Base-by-base conservation (phyloP, 768 basidiomycete species). In the Russula virescens region DNA sequence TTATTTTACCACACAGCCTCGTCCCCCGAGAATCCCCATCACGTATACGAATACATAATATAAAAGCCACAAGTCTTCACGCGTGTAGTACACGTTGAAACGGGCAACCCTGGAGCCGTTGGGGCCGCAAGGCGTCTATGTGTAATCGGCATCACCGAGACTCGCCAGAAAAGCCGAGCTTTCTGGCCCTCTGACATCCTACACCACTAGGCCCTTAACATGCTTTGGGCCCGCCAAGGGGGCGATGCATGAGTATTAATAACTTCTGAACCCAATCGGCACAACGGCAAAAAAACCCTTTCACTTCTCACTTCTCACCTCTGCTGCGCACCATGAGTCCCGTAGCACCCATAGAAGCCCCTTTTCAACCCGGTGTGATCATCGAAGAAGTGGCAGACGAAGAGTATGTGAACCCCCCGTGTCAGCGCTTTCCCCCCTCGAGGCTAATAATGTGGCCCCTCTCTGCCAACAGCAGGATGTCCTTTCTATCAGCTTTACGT, bases 31-130 rank as follows among this genome's bases (percentile, higher is more conserved):
- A 38, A 38, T 38, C 38, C 6, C 38, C 31, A 31, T 31, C 31
- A 31, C 31, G n/a, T n/a, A 38, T 43, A 43, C 14, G 42, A 43
- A 18, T 55, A 55, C 42, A 55, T 55, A 55, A 55, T 55, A 11
- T 10, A 9, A 43, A n/a, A 0, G 18, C 40, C 40, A 25, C 14
- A 21, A 23, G 40, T 0, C 18, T 14, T 25, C 21, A 45, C 58
- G 43, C 63, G 66, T 64, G 66, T 61, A 10, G 28, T 42, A 66
- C 66, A 66, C 66, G 63, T 61, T 66, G 63, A 38, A 49, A 49
- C n/a, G 43, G 58, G 51, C 43, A 45, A 55, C 49, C n/a, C n/a
- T n/a, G n/a, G n/a, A n/a, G n/a, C n/a, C n/a, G n/a, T n/a, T 51
- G 25, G 40, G 21, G 31, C 26, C 34, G 42, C 46, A 16, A 28